Percentiles rank a stretch among this genome's conserved stretches.
Conservation (phyloP, 2,329 filamentous ascomycete species). For the Amauroascus niger region DNA sequence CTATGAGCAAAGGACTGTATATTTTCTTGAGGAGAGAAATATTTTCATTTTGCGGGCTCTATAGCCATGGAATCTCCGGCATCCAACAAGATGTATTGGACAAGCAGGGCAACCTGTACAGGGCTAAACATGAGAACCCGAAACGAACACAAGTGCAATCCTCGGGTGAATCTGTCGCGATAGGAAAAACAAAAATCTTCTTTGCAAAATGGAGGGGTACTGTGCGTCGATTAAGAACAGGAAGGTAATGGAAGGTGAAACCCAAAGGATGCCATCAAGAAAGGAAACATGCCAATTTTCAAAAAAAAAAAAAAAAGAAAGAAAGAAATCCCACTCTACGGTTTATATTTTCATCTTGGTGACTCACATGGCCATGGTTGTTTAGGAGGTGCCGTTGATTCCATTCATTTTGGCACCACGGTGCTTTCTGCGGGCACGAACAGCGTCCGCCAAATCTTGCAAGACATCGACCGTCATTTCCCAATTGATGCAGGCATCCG, state of each 20-base stretch:
- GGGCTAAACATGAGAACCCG: background rate
- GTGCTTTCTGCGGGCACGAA: conserved; percentile 59
- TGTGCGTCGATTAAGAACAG: background rate
- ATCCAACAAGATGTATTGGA: background rate
- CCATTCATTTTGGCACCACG: conserved; percentile 21
- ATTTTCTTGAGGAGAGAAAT: background rate
- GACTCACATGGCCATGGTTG: background rate
- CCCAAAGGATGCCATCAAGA: background rate
- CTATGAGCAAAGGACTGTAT: background rate
- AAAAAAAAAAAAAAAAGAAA: background rate
- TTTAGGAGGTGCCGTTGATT: conserved; percentile 7
- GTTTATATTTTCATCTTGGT: background rate
- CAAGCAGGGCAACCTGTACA: background rate
- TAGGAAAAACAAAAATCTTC: background rate
- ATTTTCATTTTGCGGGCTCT: background rate
- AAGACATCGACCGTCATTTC: conserved; percentile 71
- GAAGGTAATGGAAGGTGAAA: background rate
- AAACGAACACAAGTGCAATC: background rate
- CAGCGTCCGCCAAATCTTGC: conserved; percentile 74
- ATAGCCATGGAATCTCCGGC: background rate
- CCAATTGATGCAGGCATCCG: conserved; percentile 94
- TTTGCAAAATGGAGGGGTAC: no score
- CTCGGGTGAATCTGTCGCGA: background rate
- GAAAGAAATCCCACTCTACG: background rate
- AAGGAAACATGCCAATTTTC: background rate